phyloP scores from a whole-genome alignment of 2,329 filamentous ascomycete species.

The Daldinia eschscholtzii region DNA sequence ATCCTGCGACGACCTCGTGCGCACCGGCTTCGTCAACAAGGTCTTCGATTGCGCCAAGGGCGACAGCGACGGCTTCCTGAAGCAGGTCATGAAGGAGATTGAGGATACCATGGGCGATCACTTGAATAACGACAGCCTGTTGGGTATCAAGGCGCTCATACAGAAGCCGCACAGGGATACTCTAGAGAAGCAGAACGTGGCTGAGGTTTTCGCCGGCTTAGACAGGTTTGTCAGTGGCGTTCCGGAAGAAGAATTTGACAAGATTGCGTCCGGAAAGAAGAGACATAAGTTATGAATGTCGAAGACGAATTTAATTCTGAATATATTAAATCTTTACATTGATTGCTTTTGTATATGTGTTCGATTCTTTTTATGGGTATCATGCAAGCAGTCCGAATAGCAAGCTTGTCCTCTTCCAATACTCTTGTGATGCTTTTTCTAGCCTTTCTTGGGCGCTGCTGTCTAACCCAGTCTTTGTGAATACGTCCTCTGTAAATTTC shows the following conservation, averaged over 20 bases:
- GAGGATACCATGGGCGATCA: slow-evolving; percentile 84
- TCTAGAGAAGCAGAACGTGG: slow-evolving; percentile 81
- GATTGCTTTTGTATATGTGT: slow-evolving; percentile 6
- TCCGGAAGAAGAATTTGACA: slow-evolving; percentile 89
- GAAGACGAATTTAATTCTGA: background rate
- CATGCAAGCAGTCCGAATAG: slow-evolving; percentile 81
- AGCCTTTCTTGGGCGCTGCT: slow-evolving; percentile 67
- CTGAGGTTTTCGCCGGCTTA: slow-evolving; percentile 88
- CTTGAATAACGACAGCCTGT: slow-evolving; percentile 81
- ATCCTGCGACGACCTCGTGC: slow-evolving; percentile 75
- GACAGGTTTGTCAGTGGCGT: slow-evolving; percentile 83
- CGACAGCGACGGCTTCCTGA: slow-evolving; percentile 77
- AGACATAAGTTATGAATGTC: slow-evolving; percentile 82
- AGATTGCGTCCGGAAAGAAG: slow-evolving; percentile 89
- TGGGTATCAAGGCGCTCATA: slow-evolving; percentile 88
- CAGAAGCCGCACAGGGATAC: slow-evolving; percentile 77
- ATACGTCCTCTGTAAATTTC: slow-evolving; percentile 61
- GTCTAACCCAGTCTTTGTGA: slow-evolving; percentile 62
- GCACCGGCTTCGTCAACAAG: slow-evolving; percentile 86
- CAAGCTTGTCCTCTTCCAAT: slow-evolving; percentile 85
- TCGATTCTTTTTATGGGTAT: slow-evolving; percentile 41
- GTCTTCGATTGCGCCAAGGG: slow-evolving; percentile 73
- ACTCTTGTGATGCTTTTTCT: slow-evolving; percentile 75
- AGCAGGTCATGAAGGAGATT: slow-evolving; percentile 81
- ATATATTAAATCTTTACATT: slow-evolving; percentile 10